phyloP scores from a whole-genome alignment of 1,284 basidiomycete species.

The Trichosporon faecale region DNA sequence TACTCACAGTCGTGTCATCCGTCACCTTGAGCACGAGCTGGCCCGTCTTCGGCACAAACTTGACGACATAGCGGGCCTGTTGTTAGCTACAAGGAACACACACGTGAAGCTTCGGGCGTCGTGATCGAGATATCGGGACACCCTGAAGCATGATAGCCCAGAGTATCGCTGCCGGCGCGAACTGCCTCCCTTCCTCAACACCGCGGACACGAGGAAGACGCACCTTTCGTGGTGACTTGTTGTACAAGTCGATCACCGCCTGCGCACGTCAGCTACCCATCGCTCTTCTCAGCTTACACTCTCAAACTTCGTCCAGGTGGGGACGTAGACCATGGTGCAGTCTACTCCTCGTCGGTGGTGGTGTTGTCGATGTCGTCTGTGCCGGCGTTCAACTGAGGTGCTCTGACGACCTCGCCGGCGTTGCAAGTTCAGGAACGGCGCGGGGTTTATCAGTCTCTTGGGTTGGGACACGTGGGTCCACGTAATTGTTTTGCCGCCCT shows the following conservation, averaged over 20 bases:
- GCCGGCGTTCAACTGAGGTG: neutral
- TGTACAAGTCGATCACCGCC: constrained; percentile 76
- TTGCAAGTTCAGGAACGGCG: constrained; percentile 4
- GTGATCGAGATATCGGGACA: too few species aligned
- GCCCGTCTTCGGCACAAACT: constrained; percentile 76
- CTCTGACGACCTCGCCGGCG: constrained; percentile 7
- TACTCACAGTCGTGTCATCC: constrained; percentile 74
- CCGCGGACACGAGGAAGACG: constrained; percentile 29
- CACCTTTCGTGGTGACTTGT: constrained; percentile 70
- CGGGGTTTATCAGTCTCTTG: neutral
- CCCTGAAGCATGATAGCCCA: too few species aligned
- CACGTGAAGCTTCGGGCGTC: too few species aligned
- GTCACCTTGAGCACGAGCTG: constrained; percentile 87
- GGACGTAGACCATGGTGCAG: constrained; percentile 48
- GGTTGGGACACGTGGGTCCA: neutral
- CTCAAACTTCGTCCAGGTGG: constrained; percentile 53
- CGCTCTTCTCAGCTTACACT: constrained; percentile 30
- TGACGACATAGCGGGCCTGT: constrained; percentile 80
- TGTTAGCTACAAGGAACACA: constrained; percentile 3
- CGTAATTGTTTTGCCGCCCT: neutral
- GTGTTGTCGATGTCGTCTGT: neutral
- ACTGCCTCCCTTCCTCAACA: neutral
- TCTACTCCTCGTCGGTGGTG: neutral
- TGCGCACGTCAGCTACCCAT: constrained; percentile 39
- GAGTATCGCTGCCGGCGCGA: neutral